Evolutionary conservation across 2,329 filamentous ascomycete species (phyloP).

Genomic region (Fusarium redolens): DNA sequence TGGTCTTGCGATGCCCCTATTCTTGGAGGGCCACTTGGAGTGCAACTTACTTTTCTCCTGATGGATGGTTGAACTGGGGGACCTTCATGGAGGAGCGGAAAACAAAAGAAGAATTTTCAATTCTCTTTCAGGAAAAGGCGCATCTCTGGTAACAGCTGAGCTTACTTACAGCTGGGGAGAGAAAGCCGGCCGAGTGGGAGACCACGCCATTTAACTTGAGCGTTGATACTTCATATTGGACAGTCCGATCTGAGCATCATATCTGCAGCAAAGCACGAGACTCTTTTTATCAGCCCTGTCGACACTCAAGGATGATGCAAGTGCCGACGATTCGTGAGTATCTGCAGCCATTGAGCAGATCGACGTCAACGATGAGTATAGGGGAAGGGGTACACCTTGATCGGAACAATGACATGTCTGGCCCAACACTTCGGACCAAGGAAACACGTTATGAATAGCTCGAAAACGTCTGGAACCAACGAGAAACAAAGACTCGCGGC

Average conservation of each 20-base stretch:
- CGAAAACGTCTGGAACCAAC: conserved; percentile 35
- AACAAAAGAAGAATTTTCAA: background rate
- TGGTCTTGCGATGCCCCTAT: conserved; percentile 28
- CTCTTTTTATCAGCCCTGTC: conserved; percentile 34
- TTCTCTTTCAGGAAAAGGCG: background rate
- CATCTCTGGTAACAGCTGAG: conserved; percentile 4
- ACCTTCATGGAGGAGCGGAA: background rate
- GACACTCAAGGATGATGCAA: background rate
- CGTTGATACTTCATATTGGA: conserved; percentile 16
- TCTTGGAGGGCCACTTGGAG: conserved; percentile 21
- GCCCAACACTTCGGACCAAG: background rate
- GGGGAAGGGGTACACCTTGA: conserved; percentile 17
- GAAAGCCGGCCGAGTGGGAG: conserved; percentile 1
- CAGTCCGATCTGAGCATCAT: conserved; percentile 10
- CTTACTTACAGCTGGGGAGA: conserved; percentile 16
- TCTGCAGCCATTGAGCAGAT: conserved; percentile 24
- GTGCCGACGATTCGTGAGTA: conserved; percentile 15
- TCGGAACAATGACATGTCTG: conserved; percentile 3
- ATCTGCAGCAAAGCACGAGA: conserved; percentile 5
- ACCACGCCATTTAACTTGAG: conserved; percentile 5
- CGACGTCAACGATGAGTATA: conserved; percentile 5
- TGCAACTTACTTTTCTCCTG: conserved; percentile 13
- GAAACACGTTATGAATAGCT: conserved; percentile 21
- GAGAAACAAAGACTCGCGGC: conserved; percentile 33
- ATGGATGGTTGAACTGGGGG: background rate